phyloP scores from a whole-genome alignment of 495 filamentous ascomycete species.

The Aspergillus kassunensis region DNA sequence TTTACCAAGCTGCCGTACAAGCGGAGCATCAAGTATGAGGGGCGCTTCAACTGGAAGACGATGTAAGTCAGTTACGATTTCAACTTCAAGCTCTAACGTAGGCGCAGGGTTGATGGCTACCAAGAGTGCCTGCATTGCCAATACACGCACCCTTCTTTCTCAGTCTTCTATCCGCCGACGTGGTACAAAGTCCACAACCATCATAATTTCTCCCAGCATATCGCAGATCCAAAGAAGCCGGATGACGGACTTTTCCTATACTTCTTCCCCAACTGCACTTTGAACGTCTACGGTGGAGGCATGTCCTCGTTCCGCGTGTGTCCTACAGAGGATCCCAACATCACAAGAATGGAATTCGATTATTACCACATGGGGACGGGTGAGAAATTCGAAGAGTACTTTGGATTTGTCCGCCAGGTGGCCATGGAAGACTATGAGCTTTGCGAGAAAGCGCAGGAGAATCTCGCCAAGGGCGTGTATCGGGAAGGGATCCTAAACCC shows the following conservation, averaged over 20 bases:
- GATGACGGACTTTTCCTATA: constrained; percentile 56
- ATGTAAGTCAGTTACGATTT: constrained; percentile 39
- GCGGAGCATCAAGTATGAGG: constrained; percentile 54
- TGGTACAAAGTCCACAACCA: constrained; percentile 56
- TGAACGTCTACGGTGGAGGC: constrained; percentile 59
- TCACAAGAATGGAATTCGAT: constrained; percentile 60
- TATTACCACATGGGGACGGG: constrained; percentile 53
- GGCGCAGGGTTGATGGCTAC: constrained; percentile 54
- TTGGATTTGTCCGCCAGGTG: constrained; percentile 56
- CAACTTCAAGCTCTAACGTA: not conserved
- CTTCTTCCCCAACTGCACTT: constrained; percentile 59
- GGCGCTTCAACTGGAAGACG: constrained; percentile 61
- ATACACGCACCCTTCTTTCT: constrained; percentile 60
- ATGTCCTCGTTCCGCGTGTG: constrained; percentile 59
- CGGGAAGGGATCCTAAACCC: constrained; percentile 57
- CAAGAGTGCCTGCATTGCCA: constrained; percentile 63
- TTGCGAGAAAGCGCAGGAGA: constrained; percentile 56
- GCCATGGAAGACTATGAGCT: constrained; percentile 59
- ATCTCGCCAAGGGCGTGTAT: constrained; percentile 53
- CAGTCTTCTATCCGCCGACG: constrained; percentile 54
- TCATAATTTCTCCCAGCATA: constrained; percentile 55
- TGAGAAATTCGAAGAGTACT: constrained; percentile 57
- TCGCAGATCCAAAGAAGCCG: constrained; percentile 53
- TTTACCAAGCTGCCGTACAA: constrained; percentile 55
- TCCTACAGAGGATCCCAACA: constrained; percentile 48